Base-by-base conservation (phyloP, 495 filamentous ascomycete species). In the Podospora pseudocomata region DNA sequence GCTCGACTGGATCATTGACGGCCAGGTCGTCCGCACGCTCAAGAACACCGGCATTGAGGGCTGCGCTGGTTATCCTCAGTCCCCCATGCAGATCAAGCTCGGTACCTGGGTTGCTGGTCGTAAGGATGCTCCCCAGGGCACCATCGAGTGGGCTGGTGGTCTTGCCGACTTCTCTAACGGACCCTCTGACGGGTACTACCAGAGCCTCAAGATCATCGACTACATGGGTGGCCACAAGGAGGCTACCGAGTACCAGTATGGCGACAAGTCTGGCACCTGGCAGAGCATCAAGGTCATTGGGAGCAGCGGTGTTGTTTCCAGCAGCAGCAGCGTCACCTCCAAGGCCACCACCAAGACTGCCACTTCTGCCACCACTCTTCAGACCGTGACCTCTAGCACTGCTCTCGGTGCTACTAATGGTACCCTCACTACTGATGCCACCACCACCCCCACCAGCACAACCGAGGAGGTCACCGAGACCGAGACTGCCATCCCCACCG, bases 81-180 rank as follows among this genome's bases (percentile, higher is more conserved):
- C 93, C 16, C 94, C 94, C 49, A 92, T 92, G 88, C 87, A 91
- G 73, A 79, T 97, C 76, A 92, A 91, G 78, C 81, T 97, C 64
- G 95, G 95, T 70, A 86, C 89, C 71, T 97, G 95, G 95, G 86
- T 87, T 70, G 94, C 87, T 72, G 94, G 94, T 74, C 89, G 91
- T 75, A 78, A 87, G 20, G 76, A 77, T 64, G 89, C 91, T 66
- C 77, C 86, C 28, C 74, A 87, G 61, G 92, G 91, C 70, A 97
- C 94, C 58, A 91, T 97, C 39, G 61, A 90, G 62, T 99, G 95
- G 95, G 92, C 95, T 73, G 91, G 91, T 67, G 95, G 95, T 64
- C 78, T 82, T 27, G 90, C 91, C 63, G 85, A 93, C 79, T 97
- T 93, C 77, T 80, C 80, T 70, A 71, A 86, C 63, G 93, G 86